Percentiles rank a stretch among this genome's conserved stretches.
phyloP scores from a whole-genome alignment of 1,139 yeast species.

The Nakaseomyces uthaithaninus region DNA sequence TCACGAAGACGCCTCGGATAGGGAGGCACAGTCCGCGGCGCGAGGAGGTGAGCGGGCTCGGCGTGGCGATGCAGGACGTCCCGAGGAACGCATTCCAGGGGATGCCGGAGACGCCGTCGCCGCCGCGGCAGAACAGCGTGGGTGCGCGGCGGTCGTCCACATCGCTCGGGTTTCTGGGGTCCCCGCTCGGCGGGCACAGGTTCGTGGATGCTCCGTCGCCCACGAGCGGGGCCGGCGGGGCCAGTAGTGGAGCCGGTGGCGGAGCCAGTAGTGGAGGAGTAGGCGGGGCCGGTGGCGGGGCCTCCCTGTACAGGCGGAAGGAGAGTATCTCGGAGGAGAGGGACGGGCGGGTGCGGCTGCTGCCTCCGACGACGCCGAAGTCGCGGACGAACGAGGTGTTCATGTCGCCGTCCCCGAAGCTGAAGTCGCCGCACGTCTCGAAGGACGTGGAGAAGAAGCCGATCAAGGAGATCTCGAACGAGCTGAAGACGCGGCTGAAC shows the following conservation, averaged over 20 bases:
- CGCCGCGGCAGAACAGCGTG: slow-evolving; percentile 2
- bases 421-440: slow-evolving; percentile 33
- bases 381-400: slow-evolving; percentile 28
- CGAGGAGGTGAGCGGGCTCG: too few relatives aligned
- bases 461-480: slow-evolving; percentile 37
- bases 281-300: too few relatives aligned
- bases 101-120: slow-evolving; percentile 7
- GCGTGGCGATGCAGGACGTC: not conserved
- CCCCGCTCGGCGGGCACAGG: slow-evolving; percentile 2
- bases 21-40: slow-evolving; percentile 4
- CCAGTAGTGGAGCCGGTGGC: too few relatives aligned
- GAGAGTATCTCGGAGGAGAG: slow-evolving; percentile 12
- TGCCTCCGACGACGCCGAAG: slow-evolving; percentile 35
- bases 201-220: slow-evolving; percentile 2
- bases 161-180: slow-evolving; percentile 3
- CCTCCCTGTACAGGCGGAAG: slow-evolving; percentile 5
- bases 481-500: slow-evolving; percentile 39
- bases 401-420: slow-evolving; percentile 33
- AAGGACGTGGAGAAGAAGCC: slow-evolving; percentile 31
- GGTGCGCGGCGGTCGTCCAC: slow-evolving; percentile 6
- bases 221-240: too few relatives aligned
- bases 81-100: slow-evolving; percentile 1
- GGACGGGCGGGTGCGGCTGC: slow-evolving; percentile 26
- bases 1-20: slow-evolving; percentile 5
- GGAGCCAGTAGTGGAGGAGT: too few relatives aligned